phyloP scores from a whole-genome alignment of 257 asterid species.

The Plantago ovata region DNA sequence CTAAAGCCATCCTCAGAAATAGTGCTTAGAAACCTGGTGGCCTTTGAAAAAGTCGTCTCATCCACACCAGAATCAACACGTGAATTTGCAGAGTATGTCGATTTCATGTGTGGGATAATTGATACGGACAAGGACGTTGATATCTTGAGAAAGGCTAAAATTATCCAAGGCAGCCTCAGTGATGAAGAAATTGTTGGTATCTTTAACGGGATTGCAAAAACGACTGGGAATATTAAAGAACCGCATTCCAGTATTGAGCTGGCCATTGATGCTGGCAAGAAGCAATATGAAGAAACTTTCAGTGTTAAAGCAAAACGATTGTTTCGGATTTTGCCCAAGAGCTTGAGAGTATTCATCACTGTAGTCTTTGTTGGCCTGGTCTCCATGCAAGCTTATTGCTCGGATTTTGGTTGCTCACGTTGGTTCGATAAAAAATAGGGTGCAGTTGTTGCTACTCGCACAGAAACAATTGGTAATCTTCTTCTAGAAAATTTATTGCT shows the following conservation, averaged over 20 bases:
- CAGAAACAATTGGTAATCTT: too few relatives aligned
- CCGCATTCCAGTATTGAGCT: conserved; percentile 7
- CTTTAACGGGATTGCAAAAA: conserved; percentile 21
- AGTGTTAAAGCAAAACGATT: conserved; percentile 6
- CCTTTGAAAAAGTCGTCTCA: conserved; percentile 16
- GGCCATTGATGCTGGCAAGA: conserved; percentile 1
- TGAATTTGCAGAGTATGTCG: conserved; percentile 22
- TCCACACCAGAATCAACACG: conserved; percentile 7
- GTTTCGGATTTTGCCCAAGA: not conserved
- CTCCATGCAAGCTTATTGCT: conserved; percentile 1
- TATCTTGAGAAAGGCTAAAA: conserved; percentile 6
- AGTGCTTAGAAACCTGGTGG: conserved; percentile 22
- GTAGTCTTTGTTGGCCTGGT: conserved; percentile 2
- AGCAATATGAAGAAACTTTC: not conserved
- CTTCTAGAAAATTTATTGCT: too few relatives aligned
- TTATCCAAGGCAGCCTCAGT: conserved; percentile 6
- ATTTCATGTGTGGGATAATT: conserved; percentile 24
- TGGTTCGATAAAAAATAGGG: conserved; percentile 12
- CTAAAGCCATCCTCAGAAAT: conserved; percentile 12
- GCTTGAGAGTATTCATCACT: not conserved
- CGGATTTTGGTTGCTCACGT: conserved; percentile 2
- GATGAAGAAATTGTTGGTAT: conserved; percentile 15
- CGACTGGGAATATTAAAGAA: not conserved
- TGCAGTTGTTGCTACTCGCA: too few relatives aligned
- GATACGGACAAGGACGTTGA: conserved; percentile 15